phyloP scores from a whole-genome alignment of 345 rosid genomes.

The Nephelium lappaceum region DNA sequence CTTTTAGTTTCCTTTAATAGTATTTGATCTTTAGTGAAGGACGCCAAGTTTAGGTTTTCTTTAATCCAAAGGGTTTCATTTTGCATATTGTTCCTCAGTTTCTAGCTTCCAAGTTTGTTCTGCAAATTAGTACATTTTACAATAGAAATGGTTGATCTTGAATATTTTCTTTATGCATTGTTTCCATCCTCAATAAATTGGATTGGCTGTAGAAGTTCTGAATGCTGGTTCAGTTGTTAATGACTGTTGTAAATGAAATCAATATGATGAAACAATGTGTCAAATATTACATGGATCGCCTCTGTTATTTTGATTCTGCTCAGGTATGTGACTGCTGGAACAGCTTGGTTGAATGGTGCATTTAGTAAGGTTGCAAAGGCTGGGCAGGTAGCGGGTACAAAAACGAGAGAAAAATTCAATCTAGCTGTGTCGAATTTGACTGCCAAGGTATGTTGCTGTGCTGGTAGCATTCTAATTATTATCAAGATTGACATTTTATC shows the following conservation, averaged over 20 bases:
- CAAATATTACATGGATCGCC: neutral
- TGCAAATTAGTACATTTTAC: neutral
- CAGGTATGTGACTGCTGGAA: slow-evolving; percentile 82
- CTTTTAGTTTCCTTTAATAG: neutral
- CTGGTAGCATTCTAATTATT: slow-evolving; percentile 5
- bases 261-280: neutral
- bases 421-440: slow-evolving; percentile 80
- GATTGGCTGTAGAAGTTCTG: neutral
- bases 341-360: slow-evolving; percentile 94
- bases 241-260: neutral
- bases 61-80: neutral
- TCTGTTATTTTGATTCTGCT: slow-evolving; percentile 13
- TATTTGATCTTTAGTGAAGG: neutral
- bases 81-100: neutral
- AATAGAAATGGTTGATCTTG: neutral
- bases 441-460: slow-evolving; percentile 58
- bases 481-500: neutral
- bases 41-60: neutral
- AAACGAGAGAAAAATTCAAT: slow-evolving; percentile 85
- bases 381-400: slow-evolving; percentile 83
- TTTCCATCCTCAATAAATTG: neutral
- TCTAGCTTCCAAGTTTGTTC: neutral
- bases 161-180: neutral
- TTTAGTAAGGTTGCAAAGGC: slow-evolving; percentile 87
- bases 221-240: neutral